A percentile compares a stretch with the other conserved stretches of the same genome.
These are phyloP conservation scores for Termitomyces sp. DNA, from an alignment of 768 basidiomycete species.

Conservation along the genomic window DNA sequence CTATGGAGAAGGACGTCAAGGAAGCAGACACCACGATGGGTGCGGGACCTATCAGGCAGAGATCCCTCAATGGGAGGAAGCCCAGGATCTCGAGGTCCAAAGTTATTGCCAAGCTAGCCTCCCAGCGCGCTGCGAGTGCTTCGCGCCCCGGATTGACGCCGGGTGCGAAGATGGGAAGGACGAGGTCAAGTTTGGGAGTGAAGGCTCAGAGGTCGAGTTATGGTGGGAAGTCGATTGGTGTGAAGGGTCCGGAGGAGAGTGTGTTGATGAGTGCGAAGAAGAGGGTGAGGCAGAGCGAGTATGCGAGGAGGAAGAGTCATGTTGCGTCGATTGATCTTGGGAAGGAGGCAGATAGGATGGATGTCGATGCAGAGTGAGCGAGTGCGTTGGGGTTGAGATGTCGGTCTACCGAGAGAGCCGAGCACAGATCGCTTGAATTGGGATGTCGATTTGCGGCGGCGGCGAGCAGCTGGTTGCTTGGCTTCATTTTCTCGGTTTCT, in stretches of 20 bases:
- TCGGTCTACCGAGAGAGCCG: too few species aligned
- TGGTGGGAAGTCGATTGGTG: constrained; percentile 30
- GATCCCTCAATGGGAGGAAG: constrained; percentile 48
- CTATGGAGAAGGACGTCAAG: not conserved
- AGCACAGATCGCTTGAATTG: too few species aligned
- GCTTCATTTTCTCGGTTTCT: not conserved
- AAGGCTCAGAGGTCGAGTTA: constrained; percentile 40
- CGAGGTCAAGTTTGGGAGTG: constrained; percentile 54
- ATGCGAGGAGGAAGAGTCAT: constrained; percentile 55
- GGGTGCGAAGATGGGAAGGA: constrained; percentile 28
- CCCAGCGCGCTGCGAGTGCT: constrained; percentile 55
- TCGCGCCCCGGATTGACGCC: constrained; percentile 16
- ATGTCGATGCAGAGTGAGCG: constrained; percentile 13
- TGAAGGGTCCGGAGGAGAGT: constrained; percentile 30
- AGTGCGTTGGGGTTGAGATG: too few species aligned
- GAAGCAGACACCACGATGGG: not conserved
- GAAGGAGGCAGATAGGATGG: constrained; percentile 7
- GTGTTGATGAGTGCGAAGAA: constrained; percentile 68
- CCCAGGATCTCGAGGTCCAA: constrained; percentile 81
- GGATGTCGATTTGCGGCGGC: not conserved
- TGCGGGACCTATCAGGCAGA: constrained; percentile 17
- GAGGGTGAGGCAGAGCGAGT: constrained; percentile 75
- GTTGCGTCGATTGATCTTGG: constrained; percentile 17
- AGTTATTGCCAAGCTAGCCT: constrained; percentile 74
- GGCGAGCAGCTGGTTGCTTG: not conserved